A percentile compares a stretch with the other conserved stretches of the same genome.
Conservation (phyloP, 352 stramenopile species). For the Globisporangium heterothallicum region DNA sequence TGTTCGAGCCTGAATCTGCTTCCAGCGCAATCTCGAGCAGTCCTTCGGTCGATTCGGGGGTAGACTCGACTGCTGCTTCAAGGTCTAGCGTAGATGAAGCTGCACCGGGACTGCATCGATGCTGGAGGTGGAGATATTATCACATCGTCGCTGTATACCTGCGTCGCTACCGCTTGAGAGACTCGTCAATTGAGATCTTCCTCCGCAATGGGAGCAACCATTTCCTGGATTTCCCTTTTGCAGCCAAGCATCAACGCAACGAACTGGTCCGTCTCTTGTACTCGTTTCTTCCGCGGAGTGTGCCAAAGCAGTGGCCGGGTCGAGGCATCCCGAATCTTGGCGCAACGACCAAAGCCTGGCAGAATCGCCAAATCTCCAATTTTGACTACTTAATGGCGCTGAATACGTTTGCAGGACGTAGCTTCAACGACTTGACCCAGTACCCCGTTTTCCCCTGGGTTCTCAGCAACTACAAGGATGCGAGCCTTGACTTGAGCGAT, state of each 20-base stretch:
- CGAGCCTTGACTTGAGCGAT: conserved; percentile 77
- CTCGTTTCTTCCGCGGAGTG: conserved; percentile 62
- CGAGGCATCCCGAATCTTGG: conserved; percentile 40
- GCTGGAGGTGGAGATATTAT: conserved; percentile 78
- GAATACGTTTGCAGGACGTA: conserved; percentile 87
- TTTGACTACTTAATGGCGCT: conserved; percentile 97
- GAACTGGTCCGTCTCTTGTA: conserved; percentile 67
- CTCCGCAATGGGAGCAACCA: conserved; percentile 70
- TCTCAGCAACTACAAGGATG: conserved; percentile 68
- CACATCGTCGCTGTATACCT: conserved; percentile 74
- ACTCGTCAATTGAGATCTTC: conserved; percentile 83
- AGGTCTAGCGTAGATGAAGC: conserved; percentile 33
- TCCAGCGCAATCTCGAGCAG: conserved; percentile 12
- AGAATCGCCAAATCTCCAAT: conserved; percentile 74
- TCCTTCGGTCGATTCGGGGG: neutral
- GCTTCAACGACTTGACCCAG: conserved; percentile 92
- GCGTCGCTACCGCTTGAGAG: conserved; percentile 71
- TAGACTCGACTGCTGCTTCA: neutral
- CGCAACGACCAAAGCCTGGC: conserved; percentile 71
- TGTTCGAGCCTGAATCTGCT: conserved; percentile 49
- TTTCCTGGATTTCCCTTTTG: conserved; percentile 76
- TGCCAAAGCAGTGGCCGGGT: conserved; percentile 76
- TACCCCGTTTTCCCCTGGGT: conserved; percentile 96
- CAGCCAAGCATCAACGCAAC: conserved; percentile 70
- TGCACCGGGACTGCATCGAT: conserved; percentile 63